These are phyloP conservation scores for Alternaria angustiovoidea DNA, from an alignment of 2,329 filamentous ascomycete species.

Conservation along the genomic window DNA sequence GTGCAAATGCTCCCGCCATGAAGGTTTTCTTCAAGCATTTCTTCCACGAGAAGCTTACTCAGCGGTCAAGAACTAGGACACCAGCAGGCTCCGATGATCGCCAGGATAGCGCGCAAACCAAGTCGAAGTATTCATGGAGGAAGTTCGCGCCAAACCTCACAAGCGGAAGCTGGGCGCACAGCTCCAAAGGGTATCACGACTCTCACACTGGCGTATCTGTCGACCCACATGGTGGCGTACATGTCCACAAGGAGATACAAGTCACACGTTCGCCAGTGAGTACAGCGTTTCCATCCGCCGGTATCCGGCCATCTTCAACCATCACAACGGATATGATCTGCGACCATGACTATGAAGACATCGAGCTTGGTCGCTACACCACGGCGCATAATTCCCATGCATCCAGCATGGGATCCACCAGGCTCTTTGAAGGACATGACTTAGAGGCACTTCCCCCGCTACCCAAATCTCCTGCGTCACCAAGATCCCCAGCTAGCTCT, in stretches of 20 bases:
- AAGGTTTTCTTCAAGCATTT: slow-evolving; percentile 47
- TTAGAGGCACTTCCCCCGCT: slow-evolving; percentile 30
- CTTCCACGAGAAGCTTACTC: slow-evolving; percentile 34
- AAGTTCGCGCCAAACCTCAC: slow-evolving; percentile 21
- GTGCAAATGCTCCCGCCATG: slow-evolving; percentile 41
- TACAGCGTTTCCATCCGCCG: background rate
- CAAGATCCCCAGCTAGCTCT: background rate
- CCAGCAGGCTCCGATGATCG: slow-evolving; percentile 2
- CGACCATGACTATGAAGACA: slow-evolving; percentile 32
- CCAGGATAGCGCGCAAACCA: background rate
- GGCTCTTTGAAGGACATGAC: slow-evolving; percentile 13
- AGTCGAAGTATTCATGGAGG: slow-evolving; percentile 7
- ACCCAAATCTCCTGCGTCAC: slow-evolving; percentile 9
- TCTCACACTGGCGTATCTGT: slow-evolving; percentile 28
- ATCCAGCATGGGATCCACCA: slow-evolving; percentile 16
- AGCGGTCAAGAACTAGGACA: slow-evolving; percentile 10
- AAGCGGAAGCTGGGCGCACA: slow-evolving; percentile 9
- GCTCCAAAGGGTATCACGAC: slow-evolving; percentile 35
- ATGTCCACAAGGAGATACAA: slow-evolving; percentile 26
- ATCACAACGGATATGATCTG: slow-evolving; percentile 27
- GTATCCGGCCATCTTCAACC: slow-evolving; percentile 11
- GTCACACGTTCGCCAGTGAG: slow-evolving; percentile 19
- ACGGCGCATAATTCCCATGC: slow-evolving; percentile 19
- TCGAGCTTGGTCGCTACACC: slow-evolving; percentile 33
- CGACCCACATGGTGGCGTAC: slow-evolving; percentile 33